Percentiles rank a stretch among this genome's conserved stretches.
Evolutionary conservation across 1,284 basidiomycete species (phyloP).

Genomic region (Entoloma clypeatum): DNA sequence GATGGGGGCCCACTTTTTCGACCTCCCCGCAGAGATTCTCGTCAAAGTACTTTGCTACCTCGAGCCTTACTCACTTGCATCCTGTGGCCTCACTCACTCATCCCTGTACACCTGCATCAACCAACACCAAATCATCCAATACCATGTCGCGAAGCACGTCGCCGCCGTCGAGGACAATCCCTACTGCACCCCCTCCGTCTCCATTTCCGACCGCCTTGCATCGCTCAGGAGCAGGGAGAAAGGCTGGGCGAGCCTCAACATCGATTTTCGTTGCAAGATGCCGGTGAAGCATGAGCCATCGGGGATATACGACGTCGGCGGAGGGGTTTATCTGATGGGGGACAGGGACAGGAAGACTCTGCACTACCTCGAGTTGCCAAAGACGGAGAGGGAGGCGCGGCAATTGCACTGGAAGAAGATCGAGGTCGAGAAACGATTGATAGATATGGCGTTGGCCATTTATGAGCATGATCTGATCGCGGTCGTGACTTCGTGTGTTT

Average conservation of each 20-base stretch:
- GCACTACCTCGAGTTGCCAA: constrained; percentile 31
- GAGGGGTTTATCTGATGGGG: constrained; percentile 40
- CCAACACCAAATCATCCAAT: constrained; percentile 25
- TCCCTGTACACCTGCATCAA: too few species aligned
- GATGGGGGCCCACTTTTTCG: too few species aligned
- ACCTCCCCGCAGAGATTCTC: too few species aligned
- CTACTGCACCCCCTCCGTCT: constrained; percentile 20
- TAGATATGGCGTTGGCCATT: constrained; percentile 42
- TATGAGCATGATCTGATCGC: constrained; percentile 48
- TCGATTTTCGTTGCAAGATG: constrained; percentile 24
- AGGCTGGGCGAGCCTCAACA: constrained; percentile 26
- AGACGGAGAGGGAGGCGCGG: constrained; percentile 15
- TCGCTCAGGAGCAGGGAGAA: constrained; percentile 27
- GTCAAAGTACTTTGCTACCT: too few species aligned
- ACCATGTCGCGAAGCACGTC: constrained; percentile 29
- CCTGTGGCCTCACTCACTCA: too few species aligned
- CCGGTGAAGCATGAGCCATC: constrained; percentile 28
- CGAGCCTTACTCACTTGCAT: too few species aligned
- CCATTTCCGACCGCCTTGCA: constrained; percentile 25
- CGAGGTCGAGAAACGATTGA: constrained; percentile 23
- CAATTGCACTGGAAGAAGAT: constrained; percentile 38
- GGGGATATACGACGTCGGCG: constrained; percentile 43
- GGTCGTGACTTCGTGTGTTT: constrained; percentile 36
- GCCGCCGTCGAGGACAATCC: constrained; percentile 33
- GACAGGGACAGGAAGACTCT: constrained; percentile 23